These are phyloP conservation scores for Ramaria rubella DNA, from an alignment of 768 basidiomycete genomes.

Conservation along the genomic window DNA sequence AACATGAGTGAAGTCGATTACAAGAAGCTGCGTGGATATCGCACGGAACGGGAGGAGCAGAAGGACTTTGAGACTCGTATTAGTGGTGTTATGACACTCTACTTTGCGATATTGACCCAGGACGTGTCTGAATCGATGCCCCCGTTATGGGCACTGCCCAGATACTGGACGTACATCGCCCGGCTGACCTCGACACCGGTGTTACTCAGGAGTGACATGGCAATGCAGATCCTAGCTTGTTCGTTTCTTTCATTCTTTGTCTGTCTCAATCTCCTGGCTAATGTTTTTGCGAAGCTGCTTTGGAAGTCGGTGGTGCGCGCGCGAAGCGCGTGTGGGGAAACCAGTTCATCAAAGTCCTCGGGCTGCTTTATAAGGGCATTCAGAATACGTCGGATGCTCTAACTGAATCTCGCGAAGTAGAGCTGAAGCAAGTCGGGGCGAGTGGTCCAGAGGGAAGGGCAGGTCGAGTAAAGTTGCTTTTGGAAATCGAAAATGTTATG, in stretches of 20 bases:
- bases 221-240: slow-evolving; percentile 67
- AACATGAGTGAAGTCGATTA: slow-evolving; percentile 31
- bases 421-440: slow-evolving; percentile 49
- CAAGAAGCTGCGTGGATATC: slow-evolving; percentile 52
- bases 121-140: slow-evolving; percentile 38
- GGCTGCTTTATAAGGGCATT: slow-evolving; percentile 55
- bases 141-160: slow-evolving; percentile 50
- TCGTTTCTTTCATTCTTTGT: slow-evolving; percentile 22
- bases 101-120: slow-evolving; percentile 59
- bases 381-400: slow-evolving; percentile 23
- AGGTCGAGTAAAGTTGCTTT: slow-evolving; percentile 54
- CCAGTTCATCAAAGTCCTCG: slow-evolving; percentile 72
- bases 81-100: slow-evolving; percentile 78
- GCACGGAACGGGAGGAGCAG: slow-evolving; percentile 39
- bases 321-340: slow-evolving; percentile 63
- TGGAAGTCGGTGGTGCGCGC: slow-evolving; percentile 62
- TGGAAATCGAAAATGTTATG: slow-evolving; percentile 51
- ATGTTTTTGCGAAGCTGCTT: slow-evolving; percentile 40
- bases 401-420: slow-evolving; percentile 11
- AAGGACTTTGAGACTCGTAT: slow-evolving; percentile 63
- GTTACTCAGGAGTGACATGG: slow-evolving; percentile 51
- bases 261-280: background rate
- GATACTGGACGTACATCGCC: slow-evolving; percentile 69
- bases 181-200: slow-evolving; percentile 48
- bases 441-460: slow-evolving; percentile 53